Conservation (phyloP, 805 yeast genomes). For the Ogataea chonburiensis region DNA sequence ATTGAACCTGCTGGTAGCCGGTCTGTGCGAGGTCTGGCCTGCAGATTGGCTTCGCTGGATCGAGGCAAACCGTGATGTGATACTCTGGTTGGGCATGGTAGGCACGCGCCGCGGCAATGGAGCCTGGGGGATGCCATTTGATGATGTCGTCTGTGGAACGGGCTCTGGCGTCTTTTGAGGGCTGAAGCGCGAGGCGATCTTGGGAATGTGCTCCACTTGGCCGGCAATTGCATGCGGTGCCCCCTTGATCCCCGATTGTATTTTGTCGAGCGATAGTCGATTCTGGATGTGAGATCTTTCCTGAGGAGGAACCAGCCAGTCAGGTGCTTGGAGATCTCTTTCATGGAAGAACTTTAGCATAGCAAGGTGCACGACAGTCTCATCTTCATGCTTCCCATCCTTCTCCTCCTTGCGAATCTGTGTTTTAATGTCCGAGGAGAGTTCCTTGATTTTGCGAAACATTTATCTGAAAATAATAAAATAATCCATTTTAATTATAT, state of each 20-base stretch:
- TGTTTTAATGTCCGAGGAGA: slow-evolving; percentile 23
- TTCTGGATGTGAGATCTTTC: slow-evolving; percentile 1
- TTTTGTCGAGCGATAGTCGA: slow-evolving; percentile 12
- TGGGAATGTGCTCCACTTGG: slow-evolving; percentile 18
- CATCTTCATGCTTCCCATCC: slow-evolving; percentile 36
- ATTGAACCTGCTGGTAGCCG: slow-evolving; percentile 11
- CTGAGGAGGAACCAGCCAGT: slow-evolving; percentile 27
- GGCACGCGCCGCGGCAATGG: slow-evolving; percentile 13
- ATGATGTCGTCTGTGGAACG: background rate
- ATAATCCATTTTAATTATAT: slow-evolving; percentile 2
- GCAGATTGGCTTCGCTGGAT: slow-evolving; percentile 3
- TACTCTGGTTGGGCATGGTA: slow-evolving; percentile 3
- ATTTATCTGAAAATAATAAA: slow-evolving; percentile 7
- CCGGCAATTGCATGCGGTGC: slow-evolving; percentile 15
- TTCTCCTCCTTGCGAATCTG: slow-evolving; percentile 31
- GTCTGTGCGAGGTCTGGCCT: slow-evolving; percentile 1
- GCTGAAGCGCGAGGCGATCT: slow-evolving; percentile 17
- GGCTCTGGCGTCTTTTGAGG: slow-evolving; percentile 6
- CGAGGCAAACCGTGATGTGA: slow-evolving; percentile 17
- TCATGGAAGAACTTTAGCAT: slow-evolving; percentile 29
- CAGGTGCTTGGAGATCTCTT: slow-evolving; percentile 25
- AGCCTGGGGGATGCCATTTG: slow-evolving; percentile 12
- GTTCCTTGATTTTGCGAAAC: slow-evolving; percentile 26
- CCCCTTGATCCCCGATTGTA: slow-evolving; percentile 14
- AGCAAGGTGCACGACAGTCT: slow-evolving; percentile 35